Conservation (phyloP, 352 stramenopile genomes). For the Globisporangium orthogonon region DNA sequence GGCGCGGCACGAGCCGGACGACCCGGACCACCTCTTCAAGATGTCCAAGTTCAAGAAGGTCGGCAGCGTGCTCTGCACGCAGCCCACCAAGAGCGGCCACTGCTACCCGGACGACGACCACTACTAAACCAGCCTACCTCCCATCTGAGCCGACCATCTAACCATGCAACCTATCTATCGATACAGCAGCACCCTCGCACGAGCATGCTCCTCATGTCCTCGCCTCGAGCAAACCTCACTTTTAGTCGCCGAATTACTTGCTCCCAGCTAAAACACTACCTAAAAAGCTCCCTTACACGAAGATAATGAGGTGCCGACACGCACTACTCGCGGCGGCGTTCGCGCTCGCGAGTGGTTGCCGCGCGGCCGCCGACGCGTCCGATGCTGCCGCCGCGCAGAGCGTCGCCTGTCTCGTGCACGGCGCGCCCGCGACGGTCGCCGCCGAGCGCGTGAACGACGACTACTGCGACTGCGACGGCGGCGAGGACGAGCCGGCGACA, state of each 20-base stretch:
- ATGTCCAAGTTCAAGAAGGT: slow-evolving; percentile 87
- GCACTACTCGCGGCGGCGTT: slow-evolving; percentile 1
- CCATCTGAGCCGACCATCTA: neutral
- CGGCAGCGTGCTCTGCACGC: slow-evolving; percentile 53
- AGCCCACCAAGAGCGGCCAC: slow-evolving; percentile 25
- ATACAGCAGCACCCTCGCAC: neutral
- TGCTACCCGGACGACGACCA: slow-evolving; percentile 13
- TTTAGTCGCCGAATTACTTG: too few species aligned
- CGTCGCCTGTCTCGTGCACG: slow-evolving; percentile 29
- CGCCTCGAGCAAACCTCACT: neutral
- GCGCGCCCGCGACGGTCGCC: slow-evolving; percentile 7
- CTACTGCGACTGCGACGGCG: slow-evolving; percentile 92
- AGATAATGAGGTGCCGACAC: neutral
- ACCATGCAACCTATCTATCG: neutral
- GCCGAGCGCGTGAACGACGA: slow-evolving; percentile 83
- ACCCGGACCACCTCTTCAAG: slow-evolving; percentile 52
- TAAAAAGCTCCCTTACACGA: too few species aligned
- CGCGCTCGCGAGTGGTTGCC: neutral
- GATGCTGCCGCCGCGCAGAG: slow-evolving; percentile 20
- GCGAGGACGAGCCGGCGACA: slow-evolving; percentile 86
- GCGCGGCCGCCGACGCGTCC: neutral
- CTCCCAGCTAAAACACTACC: too few species aligned
- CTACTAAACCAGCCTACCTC: neutral
- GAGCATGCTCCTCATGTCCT: too few species aligned
- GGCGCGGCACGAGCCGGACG: slow-evolving; percentile 19